A percentile compares a stretch with the other conserved stretches of the same genome.
Evolutionary conservation across 805 yeast genomes (phyloP).

Genomic region (Blastobotrys terrestris): DNA sequence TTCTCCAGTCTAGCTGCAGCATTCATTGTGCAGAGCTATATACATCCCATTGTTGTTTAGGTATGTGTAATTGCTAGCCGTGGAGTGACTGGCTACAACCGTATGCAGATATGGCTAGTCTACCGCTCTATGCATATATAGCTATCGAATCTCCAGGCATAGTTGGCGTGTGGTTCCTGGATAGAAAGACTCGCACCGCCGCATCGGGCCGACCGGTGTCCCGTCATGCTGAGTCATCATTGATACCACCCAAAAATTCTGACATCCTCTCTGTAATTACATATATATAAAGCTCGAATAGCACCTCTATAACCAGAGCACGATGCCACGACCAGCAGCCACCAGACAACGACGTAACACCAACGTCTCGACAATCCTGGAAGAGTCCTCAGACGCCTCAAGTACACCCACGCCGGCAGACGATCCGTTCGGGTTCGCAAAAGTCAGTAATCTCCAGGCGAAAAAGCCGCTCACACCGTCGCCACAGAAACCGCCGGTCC

Average conservation of each 20-base stretch:
- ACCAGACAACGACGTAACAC: neutral
- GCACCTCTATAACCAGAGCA: neutral
- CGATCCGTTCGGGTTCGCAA: constrained; percentile 13
- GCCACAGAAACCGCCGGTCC: constrained; percentile 1
- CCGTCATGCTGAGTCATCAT: neutral
- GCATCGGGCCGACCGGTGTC: neutral
- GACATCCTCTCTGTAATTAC: too few relatives aligned
- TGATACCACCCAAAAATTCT: neutral
- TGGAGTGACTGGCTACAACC: too few relatives aligned
- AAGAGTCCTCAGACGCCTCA: neutral
- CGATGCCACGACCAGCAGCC: neutral
- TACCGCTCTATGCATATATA: too few relatives aligned
- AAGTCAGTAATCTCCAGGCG: constrained; percentile 3
- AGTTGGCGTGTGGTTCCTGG: too few relatives aligned
- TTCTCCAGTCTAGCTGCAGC: too few relatives aligned
- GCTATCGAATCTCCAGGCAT: too few relatives aligned
- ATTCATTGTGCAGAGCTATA: too few relatives aligned
- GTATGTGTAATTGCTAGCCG: too few relatives aligned
- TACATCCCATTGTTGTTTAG: too few relatives aligned
- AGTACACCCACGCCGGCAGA: neutral
- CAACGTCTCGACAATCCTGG: constrained; percentile 6
- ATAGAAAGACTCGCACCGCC: too few relatives aligned
- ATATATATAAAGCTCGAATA: too few relatives aligned
- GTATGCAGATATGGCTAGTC: too few relatives aligned
- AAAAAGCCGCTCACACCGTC: neutral